Conservation (phyloP, 2,329 filamentous ascomycete species). For the Colletotrichum simmondsii region DNA sequence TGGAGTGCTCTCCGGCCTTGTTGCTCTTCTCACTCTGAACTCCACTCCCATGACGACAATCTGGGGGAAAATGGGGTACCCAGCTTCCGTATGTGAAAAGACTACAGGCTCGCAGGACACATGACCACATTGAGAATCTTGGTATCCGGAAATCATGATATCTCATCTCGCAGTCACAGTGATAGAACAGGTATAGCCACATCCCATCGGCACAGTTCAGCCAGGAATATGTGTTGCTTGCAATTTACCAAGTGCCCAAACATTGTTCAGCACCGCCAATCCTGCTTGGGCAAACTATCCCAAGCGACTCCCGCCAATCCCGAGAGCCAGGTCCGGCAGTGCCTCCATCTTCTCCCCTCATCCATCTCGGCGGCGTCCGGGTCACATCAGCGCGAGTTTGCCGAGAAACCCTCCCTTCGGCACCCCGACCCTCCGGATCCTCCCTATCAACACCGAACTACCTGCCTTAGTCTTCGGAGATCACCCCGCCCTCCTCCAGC, state of each 20-base stretch:
- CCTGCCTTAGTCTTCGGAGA: not conserved
- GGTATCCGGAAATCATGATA: not conserved
- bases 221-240: too few species aligned
- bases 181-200: not conserved
- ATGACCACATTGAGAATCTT: not conserved
- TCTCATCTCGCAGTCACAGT: not conserved
- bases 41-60: slow-evolving; percentile 27
- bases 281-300: not conserved
- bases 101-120: not conserved
- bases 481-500: not conserved
- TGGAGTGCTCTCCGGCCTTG: slow-evolving; percentile 1
- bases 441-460: slow-evolving; percentile 15
- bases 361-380: slow-evolving; percentile 14
- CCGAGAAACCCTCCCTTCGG: slow-evolving; percentile 5
- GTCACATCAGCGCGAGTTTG: slow-evolving; percentile 18
- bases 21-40: not conserved
- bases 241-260: not conserved
- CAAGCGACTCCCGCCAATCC: not conserved
- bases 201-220: not conserved
- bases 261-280: not conserved
- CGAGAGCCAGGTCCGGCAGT: not conserved
- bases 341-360: not conserved
- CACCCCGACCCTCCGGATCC: slow-evolving; percentile 11
- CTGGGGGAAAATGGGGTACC: slow-evolving; percentile 1
- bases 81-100: not conserved